Evolutionary conservation across 164 flowering plant genomes (phyloP).

Genomic region (Chimonanthus salicifolius): DNA sequence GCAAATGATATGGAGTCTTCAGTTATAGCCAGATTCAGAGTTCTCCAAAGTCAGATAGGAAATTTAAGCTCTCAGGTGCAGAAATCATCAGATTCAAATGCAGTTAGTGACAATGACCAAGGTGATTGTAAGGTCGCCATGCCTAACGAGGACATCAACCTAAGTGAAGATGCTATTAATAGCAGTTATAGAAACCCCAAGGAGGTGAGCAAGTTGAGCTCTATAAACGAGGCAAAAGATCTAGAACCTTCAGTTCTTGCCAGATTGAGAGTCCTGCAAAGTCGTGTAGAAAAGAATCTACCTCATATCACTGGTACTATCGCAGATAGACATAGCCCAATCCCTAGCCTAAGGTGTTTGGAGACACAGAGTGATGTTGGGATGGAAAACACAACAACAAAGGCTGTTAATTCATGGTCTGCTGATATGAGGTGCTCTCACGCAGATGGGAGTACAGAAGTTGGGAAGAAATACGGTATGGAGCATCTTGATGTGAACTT

Average conservation of each 20-base stretch:
- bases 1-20: slow-evolving; percentile 32
- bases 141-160: too few relatives aligned
- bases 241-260: too few relatives aligned
- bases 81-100: not conserved
- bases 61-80: slow-evolving; percentile 9
- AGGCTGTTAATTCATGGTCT: slow-evolving; percentile 13
- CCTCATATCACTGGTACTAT: not conserved
- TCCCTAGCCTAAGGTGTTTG: not conserved
- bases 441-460: slow-evolving; percentile 10
- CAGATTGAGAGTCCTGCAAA: not conserved
- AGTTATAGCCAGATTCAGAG: slow-evolving; percentile 35
- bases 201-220: too few relatives aligned
- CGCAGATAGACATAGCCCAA: not conserved
- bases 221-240: too few relatives aligned
- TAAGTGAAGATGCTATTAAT: too few relatives aligned
- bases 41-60: slow-evolving; percentile 34
- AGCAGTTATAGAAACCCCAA: too few relatives aligned
- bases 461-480: not conserved
- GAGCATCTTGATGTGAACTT: not conserved
- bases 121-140: too few relatives aligned
- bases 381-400: slow-evolving; percentile 2
- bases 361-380: slow-evolving; percentile 4
- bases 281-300: not conserved
- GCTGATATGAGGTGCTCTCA: slow-evolving; percentile 8
- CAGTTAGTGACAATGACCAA: not conserved